These are phyloP conservation scores for Calonectria fujianensis DNA, from an alignment of 2,329 filamentous ascomycete species.

Conservation along the genomic window DNA sequence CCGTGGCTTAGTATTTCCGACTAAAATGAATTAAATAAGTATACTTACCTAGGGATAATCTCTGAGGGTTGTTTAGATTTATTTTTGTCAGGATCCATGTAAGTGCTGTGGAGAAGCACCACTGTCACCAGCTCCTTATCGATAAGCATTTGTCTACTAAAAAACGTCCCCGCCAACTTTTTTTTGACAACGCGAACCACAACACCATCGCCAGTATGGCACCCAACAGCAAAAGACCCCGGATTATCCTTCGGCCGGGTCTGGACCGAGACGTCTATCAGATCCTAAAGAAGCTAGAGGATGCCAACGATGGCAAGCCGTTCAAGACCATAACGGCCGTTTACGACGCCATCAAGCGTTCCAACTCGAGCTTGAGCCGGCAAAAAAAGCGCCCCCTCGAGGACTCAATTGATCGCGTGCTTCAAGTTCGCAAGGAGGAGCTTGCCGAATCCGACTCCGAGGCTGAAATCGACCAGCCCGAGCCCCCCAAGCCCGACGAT, in stretches of 20 bases:
- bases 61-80: too few relatives aligned
- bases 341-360: slow-evolving; percentile 87
- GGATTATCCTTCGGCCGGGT: slow-evolving; percentile 50
- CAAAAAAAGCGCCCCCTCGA: slow-evolving; percentile 88
- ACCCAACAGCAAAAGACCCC: slow-evolving; percentile 40
- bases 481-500: slow-evolving; percentile 56
- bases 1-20: too few relatives aligned
- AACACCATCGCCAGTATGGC: slow-evolving; percentile 38
- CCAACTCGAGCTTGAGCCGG: slow-evolving; percentile 90
- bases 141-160: slow-evolving; percentile 46
- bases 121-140: slow-evolving; percentile 44
- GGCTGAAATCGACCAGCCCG: slow-evolving; percentile 67
- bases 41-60: too few relatives aligned
- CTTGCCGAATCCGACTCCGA: slow-evolving; percentile 72
- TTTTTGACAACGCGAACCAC: slow-evolving; percentile 5
- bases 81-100: too few relatives aligned
- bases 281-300: slow-evolving; percentile 84
- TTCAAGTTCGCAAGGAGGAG: slow-evolving; percentile 83
- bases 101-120: too few relatives aligned
- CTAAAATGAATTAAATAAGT: too few relatives aligned
- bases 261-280: slow-evolving; percentile 86
- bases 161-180: slow-evolving; percentile 30
- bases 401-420: slow-evolving; percentile 88
- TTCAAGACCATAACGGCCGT: slow-evolving; percentile 74
- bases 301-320: slow-evolving; percentile 73